Conservation (phyloP, 1,139 yeast species). For the Hyphopichia buzzinii region DNA sequence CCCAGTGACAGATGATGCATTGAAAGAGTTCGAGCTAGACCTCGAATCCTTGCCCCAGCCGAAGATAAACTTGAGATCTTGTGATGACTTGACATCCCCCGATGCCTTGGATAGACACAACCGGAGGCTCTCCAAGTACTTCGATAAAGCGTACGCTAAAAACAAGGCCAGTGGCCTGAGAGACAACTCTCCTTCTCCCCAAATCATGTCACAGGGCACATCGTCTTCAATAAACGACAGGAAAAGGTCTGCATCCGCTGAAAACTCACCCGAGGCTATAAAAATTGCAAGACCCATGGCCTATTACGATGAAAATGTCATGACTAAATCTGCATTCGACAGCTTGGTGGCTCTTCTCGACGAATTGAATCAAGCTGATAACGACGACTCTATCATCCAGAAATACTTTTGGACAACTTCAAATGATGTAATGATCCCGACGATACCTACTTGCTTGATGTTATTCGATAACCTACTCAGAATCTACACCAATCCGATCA, state of each 20-base stretch:
- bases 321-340: constrained; percentile 1
- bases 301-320: constrained; percentile 1
- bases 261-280: neutral
- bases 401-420: constrained; percentile 1
- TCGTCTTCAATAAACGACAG: neutral
- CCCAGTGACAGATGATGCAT: constrained; percentile 6
- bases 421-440: constrained; percentile 10
- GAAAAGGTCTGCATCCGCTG: neutral
- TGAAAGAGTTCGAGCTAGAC: constrained; percentile 5
- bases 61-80: neutral
- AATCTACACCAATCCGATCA: constrained; percentile 10
- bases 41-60: constrained; percentile 2
- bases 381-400: neutral
- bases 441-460: neutral
- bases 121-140: neutral
- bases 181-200: constrained; percentile 1
- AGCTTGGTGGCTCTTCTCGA: neutral
- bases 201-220: neutral
- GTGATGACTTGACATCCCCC: neutral
- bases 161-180: neutral
- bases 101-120: neutral
- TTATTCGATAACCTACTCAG: constrained; percentile 17
- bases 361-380: neutral
- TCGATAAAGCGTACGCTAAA: neutral
- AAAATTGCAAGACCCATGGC: constrained; percentile 3